phyloP scores from a whole-genome alignment of 1,284 basidiomycete species.

The Polyporus tsugae region DNA sequence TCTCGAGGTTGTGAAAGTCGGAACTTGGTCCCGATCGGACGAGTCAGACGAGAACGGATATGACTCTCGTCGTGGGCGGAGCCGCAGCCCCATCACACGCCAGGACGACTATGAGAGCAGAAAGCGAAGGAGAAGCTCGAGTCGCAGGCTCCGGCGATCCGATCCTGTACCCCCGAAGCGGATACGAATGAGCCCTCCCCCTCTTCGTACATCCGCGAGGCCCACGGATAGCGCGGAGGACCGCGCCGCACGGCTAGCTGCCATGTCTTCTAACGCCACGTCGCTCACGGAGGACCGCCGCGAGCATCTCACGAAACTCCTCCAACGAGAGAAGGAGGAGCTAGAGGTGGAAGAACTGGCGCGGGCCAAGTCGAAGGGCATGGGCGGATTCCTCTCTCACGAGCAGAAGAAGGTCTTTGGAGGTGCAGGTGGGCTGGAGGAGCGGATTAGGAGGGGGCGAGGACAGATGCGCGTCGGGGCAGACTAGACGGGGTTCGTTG shows the following conservation, averaged over 20 bases:
- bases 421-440: slow-evolving; percentile 77
- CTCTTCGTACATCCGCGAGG: slow-evolving; percentile 38
- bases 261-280: slow-evolving; percentile 82
- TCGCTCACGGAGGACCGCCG: slow-evolving; percentile 72
- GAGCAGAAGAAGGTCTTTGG: slow-evolving; percentile 85
- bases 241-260: slow-evolving; percentile 84
- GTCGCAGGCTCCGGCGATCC: slow-evolving; percentile 42
- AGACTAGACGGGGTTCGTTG: slow-evolving; percentile 27
- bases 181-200: slow-evolving; percentile 49
- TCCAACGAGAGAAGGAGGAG: slow-evolving; percentile 79
- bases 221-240: slow-evolving; percentile 52
- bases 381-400: slow-evolving; percentile 74
- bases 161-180: slow-evolving; percentile 47
- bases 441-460: slow-evolving; percentile 73
- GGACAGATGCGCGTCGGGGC: slow-evolving; percentile 44
- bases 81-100: slow-evolving; percentile 35
- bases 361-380: slow-evolving; percentile 71
- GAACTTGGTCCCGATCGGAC: slow-evolving; percentile 52
- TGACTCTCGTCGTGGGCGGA: slow-evolving; percentile 32
- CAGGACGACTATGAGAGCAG: slow-evolving; percentile 38
- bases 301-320: slow-evolving; percentile 64
- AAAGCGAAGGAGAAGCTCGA: slow-evolving; percentile 60
- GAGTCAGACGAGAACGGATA: slow-evolving; percentile 54
- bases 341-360: slow-evolving; percentile 68
- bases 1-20: slow-evolving; percentile 34